Conservation (phyloP, 225 moss, liverwort and hornwort species). For the Pseudoscleropodium purum region DNA sequence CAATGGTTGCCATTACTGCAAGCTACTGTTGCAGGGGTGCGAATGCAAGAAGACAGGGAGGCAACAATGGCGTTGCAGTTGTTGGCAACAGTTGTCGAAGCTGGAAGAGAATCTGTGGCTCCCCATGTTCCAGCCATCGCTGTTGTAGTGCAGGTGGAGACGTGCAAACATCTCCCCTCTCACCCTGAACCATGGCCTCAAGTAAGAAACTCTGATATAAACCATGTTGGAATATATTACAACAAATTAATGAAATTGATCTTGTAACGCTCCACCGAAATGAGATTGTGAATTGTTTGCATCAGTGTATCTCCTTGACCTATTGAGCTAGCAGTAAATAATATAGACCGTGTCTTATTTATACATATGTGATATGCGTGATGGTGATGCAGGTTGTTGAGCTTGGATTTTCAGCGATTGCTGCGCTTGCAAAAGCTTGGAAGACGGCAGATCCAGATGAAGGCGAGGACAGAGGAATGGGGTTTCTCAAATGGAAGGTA, state of each 20-base stretch:
- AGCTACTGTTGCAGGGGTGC: slow-evolving; percentile 51
- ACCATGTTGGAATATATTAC: not conserved
- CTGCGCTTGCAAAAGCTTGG: slow-evolving; percentile 80
- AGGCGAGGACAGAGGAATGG: slow-evolving; percentile 44
- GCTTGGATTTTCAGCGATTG: slow-evolving; percentile 70
- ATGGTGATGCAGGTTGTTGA: slow-evolving; percentile 53
- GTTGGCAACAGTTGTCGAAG: slow-evolving; percentile 27
- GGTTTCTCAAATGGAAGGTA: slow-evolving; percentile 55
- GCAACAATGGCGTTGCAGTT: slow-evolving; percentile 37
- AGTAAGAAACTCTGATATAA: not conserved
- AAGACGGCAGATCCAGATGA: slow-evolving; percentile 57
- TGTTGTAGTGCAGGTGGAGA: slow-evolving; percentile 41
- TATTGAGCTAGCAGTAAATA: not conserved
- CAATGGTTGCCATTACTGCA: slow-evolving; percentile 55
- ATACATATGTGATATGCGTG: not conserved
- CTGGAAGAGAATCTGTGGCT: slow-evolving; percentile 27
- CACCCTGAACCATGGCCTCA: slow-evolving; percentile 32
- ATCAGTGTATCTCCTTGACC: not conserved
- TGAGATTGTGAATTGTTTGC: not conserved
- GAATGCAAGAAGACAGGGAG: slow-evolving; percentile 43
- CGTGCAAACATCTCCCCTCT: slow-evolving; percentile 27
- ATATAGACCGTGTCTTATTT: not conserved
- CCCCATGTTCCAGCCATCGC: slow-evolving; percentile 42
- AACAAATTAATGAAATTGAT: not conserved
- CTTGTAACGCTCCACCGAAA: not conserved